Base-by-base conservation (phyloP, 202 grass and related monocot genomes). In the Panicum virgatum region DNA sequence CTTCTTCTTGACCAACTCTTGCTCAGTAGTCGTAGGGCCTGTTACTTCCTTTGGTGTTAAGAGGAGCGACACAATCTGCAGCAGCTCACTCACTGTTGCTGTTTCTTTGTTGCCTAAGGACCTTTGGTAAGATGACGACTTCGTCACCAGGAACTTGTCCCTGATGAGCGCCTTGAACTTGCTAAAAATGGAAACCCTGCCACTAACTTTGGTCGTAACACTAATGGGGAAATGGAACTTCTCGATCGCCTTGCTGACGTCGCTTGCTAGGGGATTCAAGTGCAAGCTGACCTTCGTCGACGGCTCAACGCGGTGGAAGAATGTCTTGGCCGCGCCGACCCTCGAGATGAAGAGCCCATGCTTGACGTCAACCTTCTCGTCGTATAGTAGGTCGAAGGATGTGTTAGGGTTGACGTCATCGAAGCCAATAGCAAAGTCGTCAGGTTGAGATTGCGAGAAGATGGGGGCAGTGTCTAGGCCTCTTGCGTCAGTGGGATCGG, bases 391-490 rank as follows among this genome's bases (percentile, higher is more conserved):
- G 22, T 97, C 69, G 6, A 94, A 90, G 36, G 91, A 67, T 62
- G 57, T 26, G 12, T 77, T 52, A 34, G 91, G 72, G 76, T 82
- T 78, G 66, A 65, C 27, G 44, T 83, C 79, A 32, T 75, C 37
- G 78, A 94, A 89, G 73, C 87, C 89, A 61, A 61, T 77, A 83
- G 80, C 87, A 48, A 94, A 92, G 77, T 86, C 87, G 26, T 94
- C 85, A 72, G 88, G 89, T 59, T 92, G 89, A 86, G 89, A 93
- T 83, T 92, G 91, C 44, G 83, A 90, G 91, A 97, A 94, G 91
- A 97, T 97, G 29, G 84, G 84, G 16, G 48, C 22, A 76, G 62
- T 82, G 63, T 84, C 86, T 46, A 80, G 38, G 91, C 65, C 25
- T 53, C 77, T 76, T 69, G 38, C 29, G 26, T 94, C 69, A 90